Percentiles rank a stretch among this genome's conserved stretches.
Evolutionary conservation across 2,329 filamentous ascomycete species (phyloP).

Genomic region (Seiridium unicorne): DNA sequence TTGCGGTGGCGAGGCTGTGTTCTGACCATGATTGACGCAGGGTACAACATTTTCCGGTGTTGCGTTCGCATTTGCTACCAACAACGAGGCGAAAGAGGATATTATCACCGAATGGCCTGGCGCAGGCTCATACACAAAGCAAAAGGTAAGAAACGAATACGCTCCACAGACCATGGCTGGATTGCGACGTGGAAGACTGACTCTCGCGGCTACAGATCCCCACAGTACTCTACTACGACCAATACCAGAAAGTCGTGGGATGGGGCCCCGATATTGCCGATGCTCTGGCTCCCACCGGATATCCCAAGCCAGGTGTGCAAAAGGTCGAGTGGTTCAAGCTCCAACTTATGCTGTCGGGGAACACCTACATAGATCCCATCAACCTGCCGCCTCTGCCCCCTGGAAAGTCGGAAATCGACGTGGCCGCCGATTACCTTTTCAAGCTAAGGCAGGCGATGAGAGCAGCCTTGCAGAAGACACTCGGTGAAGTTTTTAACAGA

Average conservation of each 20-base stretch:
- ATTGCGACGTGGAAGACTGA: constrained; percentile 13
- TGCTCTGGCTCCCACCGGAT: constrained; percentile 92
- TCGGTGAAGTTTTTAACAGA: constrained; percentile 95
- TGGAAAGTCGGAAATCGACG: constrained; percentile 98
- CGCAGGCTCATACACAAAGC: constrained; percentile 95
- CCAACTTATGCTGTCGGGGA: constrained; percentile 96
- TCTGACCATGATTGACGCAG: constrained; percentile 42
- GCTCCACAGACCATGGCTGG: no score
- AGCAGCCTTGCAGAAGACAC: constrained; percentile 89
- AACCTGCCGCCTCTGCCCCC: constrained; percentile 96
- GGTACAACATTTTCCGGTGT: constrained; percentile 98
- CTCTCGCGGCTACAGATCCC: constrained; percentile 66
- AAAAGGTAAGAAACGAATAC: constrained; percentile 66
- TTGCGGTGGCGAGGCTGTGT: background rate
- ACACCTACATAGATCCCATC: constrained; percentile 99
- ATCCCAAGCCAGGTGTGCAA: constrained; percentile 95
- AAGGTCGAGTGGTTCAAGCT: constrained; percentile 99
- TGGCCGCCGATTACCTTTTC: constrained; percentile 98
- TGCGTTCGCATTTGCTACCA: constrained; percentile 94
- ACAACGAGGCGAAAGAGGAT: constrained; percentile 96
- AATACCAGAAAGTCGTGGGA: constrained; percentile 99
- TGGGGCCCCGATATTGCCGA: constrained; percentile 99
- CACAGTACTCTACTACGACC: constrained; percentile 98
- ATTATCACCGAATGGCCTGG: constrained; percentile 99
- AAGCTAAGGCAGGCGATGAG: constrained; percentile 97